Conservation (phyloP, 768 basidiomycete genomes). For the Panus rudis region DNA sequence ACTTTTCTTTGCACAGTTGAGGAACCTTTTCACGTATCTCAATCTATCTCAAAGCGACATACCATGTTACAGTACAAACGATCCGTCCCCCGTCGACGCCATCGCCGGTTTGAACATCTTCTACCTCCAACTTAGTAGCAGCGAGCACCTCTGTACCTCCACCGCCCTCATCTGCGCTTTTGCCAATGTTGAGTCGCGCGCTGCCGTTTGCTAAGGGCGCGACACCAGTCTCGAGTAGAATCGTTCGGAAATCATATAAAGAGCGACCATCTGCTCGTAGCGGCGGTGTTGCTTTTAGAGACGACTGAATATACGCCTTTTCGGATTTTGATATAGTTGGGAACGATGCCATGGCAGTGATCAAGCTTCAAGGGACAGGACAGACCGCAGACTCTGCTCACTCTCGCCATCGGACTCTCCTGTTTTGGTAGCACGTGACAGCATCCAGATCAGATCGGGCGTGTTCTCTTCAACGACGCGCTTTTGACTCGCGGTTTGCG, state of each 20-base stretch:
- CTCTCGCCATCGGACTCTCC: too few relatives aligned
- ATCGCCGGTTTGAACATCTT: constrained; percentile 38
- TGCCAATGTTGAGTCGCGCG: constrained; percentile 67
- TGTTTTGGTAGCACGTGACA: too few relatives aligned
- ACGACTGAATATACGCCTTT: constrained; percentile 65
- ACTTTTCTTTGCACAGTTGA: constrained; percentile 41
- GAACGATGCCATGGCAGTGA: constrained; percentile 17
- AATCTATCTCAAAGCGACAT: constrained; percentile 23
- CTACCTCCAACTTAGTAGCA: constrained; percentile 76
- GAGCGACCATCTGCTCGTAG: constrained; percentile 74
- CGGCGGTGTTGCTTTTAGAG: constrained; percentile 51
- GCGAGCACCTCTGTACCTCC: constrained; percentile 76
- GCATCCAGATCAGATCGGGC: too few relatives aligned
- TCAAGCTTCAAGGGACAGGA: too few relatives aligned
- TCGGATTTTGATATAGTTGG: constrained; percentile 64
- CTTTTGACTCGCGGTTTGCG: too few relatives aligned
- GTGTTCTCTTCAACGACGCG: too few relatives aligned
- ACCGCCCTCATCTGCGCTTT: constrained; percentile 42
- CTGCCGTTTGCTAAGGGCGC: constrained; percentile 83
- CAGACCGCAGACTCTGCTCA: too few relatives aligned
- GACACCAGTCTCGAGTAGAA: constrained; percentile 71
- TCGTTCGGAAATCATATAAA: constrained; percentile 56
- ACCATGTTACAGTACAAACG: constrained; percentile 73
- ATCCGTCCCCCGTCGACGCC: constrained; percentile 55
- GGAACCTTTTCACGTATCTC: background rate